Evolutionary conservation across 2,329 filamentous ascomycete species (phyloP).

Genomic region (Aspergillus viridinutans): DNA sequence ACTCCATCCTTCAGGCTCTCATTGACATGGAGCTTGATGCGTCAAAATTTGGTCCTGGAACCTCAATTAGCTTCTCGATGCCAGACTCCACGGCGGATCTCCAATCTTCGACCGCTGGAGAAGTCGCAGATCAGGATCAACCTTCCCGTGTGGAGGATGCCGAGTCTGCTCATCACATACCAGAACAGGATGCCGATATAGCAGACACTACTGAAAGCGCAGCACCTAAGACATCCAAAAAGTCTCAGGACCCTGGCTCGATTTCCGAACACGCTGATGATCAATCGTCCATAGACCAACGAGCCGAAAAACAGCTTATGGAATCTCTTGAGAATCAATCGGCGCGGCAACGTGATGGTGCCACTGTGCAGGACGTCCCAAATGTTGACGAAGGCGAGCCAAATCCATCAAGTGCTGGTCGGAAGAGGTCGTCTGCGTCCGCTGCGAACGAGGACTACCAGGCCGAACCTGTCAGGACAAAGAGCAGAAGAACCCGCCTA

Average conservation of each 20-base stretch:
- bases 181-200: slow-evolving; percentile 16
- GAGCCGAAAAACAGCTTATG: slow-evolving; percentile 35
- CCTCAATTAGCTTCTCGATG: slow-evolving; percentile 40
- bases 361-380: slow-evolving; percentile 18
- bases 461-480: slow-evolving; percentile 52
- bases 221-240: slow-evolving; percentile 9
- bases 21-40: slow-evolving; percentile 37
- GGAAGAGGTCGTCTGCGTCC: slow-evolving; percentile 59
- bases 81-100: slow-evolving; percentile 29
- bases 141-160: slow-evolving; percentile 7
- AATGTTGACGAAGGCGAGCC: slow-evolving; percentile 26
- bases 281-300: slow-evolving; percentile 32
- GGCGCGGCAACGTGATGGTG: slow-evolving; percentile 15
- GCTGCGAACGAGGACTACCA: slow-evolving; percentile 54
- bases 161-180: neutral
- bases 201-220: slow-evolving; percentile 9
- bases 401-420: slow-evolving; percentile 41
- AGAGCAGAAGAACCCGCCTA: slow-evolving; percentile 59
- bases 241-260: slow-evolving; percentile 9
- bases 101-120: slow-evolving; percentile 10
- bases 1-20: slow-evolving; percentile 44
- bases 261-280: slow-evolving; percentile 24
- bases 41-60: slow-evolving; percentile 29
- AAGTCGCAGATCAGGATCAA: slow-evolving; percentile 14
- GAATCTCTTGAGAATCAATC: slow-evolving; percentile 33